Conservation (phyloP, 2,329 filamentous ascomycete genomes). For the Fusarium sp. region DNA sequence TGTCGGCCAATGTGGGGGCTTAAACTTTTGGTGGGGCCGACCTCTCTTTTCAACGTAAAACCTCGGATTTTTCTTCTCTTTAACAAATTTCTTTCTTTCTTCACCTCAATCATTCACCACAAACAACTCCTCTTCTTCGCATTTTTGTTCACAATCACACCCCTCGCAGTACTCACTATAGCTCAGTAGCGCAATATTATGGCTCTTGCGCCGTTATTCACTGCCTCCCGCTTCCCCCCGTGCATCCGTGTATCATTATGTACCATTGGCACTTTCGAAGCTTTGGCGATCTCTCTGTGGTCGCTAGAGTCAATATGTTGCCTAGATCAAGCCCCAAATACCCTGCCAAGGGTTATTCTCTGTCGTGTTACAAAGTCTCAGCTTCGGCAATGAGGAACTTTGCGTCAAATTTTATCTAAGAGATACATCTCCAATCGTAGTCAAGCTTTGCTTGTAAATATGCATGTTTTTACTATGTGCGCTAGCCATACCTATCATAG, state of each 20-base stretch:
- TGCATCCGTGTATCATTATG: neutral
- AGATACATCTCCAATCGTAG: slow-evolving; percentile 68
- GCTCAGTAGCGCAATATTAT: slow-evolving; percentile 31
- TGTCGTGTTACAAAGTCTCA: slow-evolving; percentile 91
- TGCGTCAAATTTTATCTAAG: slow-evolving; percentile 81
- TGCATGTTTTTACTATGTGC: slow-evolving; percentile 11
- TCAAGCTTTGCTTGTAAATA: slow-evolving; percentile 7
- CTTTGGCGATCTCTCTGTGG: slow-evolving; percentile 78
- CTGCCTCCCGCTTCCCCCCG: neutral
- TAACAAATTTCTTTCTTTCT: slow-evolving; percentile 11
- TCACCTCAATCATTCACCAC: slow-evolving; percentile 15
- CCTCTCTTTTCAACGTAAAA: slow-evolving; percentile 22
- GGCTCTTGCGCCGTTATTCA: slow-evolving; percentile 1
- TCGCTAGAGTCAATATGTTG: slow-evolving; percentile 88
- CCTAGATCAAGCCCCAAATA: slow-evolving; percentile 80
- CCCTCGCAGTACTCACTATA: neutral
- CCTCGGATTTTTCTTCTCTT: slow-evolving; percentile 20
- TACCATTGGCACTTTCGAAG: slow-evolving; percentile 84
- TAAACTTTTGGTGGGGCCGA: slow-evolving; percentile 26
- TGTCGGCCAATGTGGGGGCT: slow-evolving; percentile 23
- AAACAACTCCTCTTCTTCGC: neutral
- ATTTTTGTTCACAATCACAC: neutral
- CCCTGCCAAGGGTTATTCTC: slow-evolving; percentile 90
- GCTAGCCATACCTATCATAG: slow-evolving; percentile 3
- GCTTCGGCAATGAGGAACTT: slow-evolving; percentile 78